Evolutionary conservation across 139 green algal genomes (phyloP), one percentile per base, ranked within the genome.

Genomic region (Coelastrella sp.): DNA sequence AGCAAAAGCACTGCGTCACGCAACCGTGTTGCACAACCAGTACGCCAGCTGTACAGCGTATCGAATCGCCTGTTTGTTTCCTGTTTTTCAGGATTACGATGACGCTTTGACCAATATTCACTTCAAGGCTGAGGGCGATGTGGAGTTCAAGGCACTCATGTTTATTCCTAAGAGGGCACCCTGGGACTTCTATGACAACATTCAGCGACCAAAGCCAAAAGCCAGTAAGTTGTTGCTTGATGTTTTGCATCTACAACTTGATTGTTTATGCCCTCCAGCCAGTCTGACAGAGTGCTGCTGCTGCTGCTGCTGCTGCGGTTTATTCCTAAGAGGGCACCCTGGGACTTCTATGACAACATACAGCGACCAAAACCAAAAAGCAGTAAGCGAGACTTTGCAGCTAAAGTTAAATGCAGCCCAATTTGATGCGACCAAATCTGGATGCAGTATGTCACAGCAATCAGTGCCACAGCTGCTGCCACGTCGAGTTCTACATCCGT

Each of bases 51-150:
- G 61, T 68, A 17, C 10, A 17, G 10, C 61, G 61, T 68, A 17
- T 68, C 7, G 7, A 10, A 68, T 68, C 7, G 7, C 61, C 61
- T 17, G 61, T 7, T 17, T 68, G 61, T 68, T 68, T 75, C 6
- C 68, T 6, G 14, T 75, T 23, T 75, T 6, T 75, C 94, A 95
- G 94, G 94, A 95, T 32, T 92, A 94, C 57, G 74, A 87, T 7
- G 95, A 98, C 16, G 91, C 95, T 14, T 96, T 99, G 76, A 81
- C 94, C n/a, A 95, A 96, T 92, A 90, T 96, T 58, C 98, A 99
- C 94, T 99, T 99, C 97, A 97, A 96, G 73, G 98, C 98, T 0
- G 98, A 99, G 95, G 98, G 98, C 8, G 98, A 99, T 77, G 97
- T 99, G 23, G 98, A 99, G 95, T 99, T 99, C 96, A 97, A 96